Conservation (phyloP, 805 yeast genomes). For the Lipomyces japonicus region DNA sequence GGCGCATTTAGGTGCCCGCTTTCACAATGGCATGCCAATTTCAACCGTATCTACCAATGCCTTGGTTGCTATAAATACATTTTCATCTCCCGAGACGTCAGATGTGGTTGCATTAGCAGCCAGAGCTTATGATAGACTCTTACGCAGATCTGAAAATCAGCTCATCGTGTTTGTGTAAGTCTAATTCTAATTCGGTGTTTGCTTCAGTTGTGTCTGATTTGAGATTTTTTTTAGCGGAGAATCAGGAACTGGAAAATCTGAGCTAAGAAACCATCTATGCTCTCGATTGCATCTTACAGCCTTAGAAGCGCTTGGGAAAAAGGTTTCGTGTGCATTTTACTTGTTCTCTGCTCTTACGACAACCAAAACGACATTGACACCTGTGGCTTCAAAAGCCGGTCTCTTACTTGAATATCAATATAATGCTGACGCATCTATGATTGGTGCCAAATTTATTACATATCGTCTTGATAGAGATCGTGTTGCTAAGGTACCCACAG, state of each 20-base stretch:
- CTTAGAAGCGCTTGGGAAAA: slow-evolving; percentile 3
- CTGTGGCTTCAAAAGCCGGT: slow-evolving; percentile 51
- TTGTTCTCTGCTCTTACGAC: slow-evolving; percentile 41
- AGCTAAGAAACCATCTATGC: slow-evolving; percentile 36
- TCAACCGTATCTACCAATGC: slow-evolving; percentile 40
- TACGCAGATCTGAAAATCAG: slow-evolving; percentile 40
- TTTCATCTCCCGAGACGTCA: slow-evolving; percentile 37
- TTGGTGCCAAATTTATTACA: slow-evolving; percentile 54
- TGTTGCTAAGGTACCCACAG: slow-evolving; percentile 48
- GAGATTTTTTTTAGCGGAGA: slow-evolving; percentile 35
- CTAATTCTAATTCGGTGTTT: background rate
- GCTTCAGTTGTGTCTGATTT: background rate
- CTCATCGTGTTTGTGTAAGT: slow-evolving; percentile 36
- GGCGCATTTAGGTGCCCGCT: slow-evolving; percentile 44
- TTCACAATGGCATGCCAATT: slow-evolving; percentile 43
- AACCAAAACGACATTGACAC: slow-evolving; percentile 38
- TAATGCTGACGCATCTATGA: slow-evolving; percentile 43
- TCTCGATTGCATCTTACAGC: slow-evolving; percentile 31
- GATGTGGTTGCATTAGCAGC: slow-evolving; percentile 40
- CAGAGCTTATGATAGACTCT: slow-evolving; percentile 39
- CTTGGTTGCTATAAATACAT: slow-evolving; percentile 42
- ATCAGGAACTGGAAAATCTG: slow-evolving; percentile 42
- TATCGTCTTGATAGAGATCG: slow-evolving; percentile 55
- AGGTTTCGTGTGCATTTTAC: slow-evolving; percentile 33
- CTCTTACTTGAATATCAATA: slow-evolving; percentile 54